Base-by-base conservation (phyloP, 2,329 filamentous ascomycete genomes). In the Calonectria hongkongensis region DNA sequence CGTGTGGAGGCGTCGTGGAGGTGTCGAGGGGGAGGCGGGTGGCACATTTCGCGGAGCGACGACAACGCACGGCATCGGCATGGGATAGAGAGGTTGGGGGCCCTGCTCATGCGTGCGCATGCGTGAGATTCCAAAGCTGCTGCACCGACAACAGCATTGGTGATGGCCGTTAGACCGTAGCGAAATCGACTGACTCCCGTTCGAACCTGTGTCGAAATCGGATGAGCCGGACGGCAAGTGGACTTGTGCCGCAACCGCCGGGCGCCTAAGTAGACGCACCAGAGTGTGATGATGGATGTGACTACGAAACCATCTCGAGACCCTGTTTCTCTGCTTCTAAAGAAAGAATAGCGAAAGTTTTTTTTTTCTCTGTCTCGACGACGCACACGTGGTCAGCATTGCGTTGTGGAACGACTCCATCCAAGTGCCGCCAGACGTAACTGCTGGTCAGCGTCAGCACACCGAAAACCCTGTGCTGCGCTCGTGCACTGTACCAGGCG, bases 191-290 rank as follows among this genome's bases (percentile, higher is more conserved):
- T 68, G 16, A 60, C 64, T 66, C 25, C 54, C 21, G 36, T 33
- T 12, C 27, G 71, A 72, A 47, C 50, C 28, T 43, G 45, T 54
- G 27, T 36, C n/a, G 63, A 60, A 66, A 79, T 79, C 75, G 73
- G 69, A 75, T 74, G 72, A 79, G 73, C 63, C 56, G 72, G 71
- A 15, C 28, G 51, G 39, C 5, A 21, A 39, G 33, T 45, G 58
- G 58, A 13, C 12, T 41, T 39, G 69, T 66, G 51, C 69, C 63
- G 63, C 54, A 63, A 36, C 28, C 51, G 63, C 70, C 70, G 70
- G 70, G 70, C 70, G 70, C 64, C 56, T 71, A 58, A 16, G 54
- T 27, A 71, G 21, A 47, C 28, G 58, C 48, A n/a, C 21, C 25
- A 15, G 25, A 25, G 48, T 51, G 63, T 51, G 21, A 66, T 51